Percentiles rank a stretch among this genome's conserved stretches.
Evolutionary conservation across 371 early-diverging fungal genomes (phyloP).

Genomic region (Dichotomocladium elegans): DNA sequence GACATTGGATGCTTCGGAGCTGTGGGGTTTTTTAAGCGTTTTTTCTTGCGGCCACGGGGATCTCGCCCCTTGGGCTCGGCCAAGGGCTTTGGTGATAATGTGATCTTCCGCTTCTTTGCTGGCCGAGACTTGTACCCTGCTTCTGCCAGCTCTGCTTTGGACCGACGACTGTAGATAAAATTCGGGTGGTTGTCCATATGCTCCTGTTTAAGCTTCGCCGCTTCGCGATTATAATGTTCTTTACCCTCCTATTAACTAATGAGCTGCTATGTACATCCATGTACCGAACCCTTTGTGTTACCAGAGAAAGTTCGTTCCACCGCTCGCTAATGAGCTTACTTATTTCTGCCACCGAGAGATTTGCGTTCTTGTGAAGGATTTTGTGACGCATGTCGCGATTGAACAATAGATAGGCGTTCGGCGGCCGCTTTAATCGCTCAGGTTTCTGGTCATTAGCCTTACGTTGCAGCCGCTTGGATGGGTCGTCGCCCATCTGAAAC

Average conservation of each 20-base stretch:
- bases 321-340: conserved; percentile 53
- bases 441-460: not conserved
- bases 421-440: conserved; percentile 54
- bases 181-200: conserved; percentile 59
- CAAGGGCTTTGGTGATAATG: conserved; percentile 8
- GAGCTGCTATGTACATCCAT: too few relatives aligned
- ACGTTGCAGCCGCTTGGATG: not conserved
- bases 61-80: conserved; percentile 18
- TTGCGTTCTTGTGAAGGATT: conserved; percentile 48
- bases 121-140: conserved; percentile 29
- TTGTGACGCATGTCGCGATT: conserved; percentile 62
- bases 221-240: conserved; percentile 38
- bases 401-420: conserved; percentile 63
- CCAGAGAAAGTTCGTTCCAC: conserved; percentile 45
- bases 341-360: conserved; percentile 56
- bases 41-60: conserved; percentile 59
- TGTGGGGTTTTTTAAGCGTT: conserved; percentile 53
- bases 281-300: too few relatives aligned
- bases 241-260: conserved; percentile 21
- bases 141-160: conserved; percentile 56
- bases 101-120: conserved; percentile 19
- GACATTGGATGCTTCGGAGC: conserved; percentile 83
- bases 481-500: not conserved
- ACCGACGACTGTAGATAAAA: conserved; percentile 60
- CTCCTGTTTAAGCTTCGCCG: conserved; percentile 53